Evolutionary conservation across 2,329 filamentous ascomycete species (phyloP), one percentile per base, ranked within the genome.

Genomic region (Thielaviopsis populi): DNA sequence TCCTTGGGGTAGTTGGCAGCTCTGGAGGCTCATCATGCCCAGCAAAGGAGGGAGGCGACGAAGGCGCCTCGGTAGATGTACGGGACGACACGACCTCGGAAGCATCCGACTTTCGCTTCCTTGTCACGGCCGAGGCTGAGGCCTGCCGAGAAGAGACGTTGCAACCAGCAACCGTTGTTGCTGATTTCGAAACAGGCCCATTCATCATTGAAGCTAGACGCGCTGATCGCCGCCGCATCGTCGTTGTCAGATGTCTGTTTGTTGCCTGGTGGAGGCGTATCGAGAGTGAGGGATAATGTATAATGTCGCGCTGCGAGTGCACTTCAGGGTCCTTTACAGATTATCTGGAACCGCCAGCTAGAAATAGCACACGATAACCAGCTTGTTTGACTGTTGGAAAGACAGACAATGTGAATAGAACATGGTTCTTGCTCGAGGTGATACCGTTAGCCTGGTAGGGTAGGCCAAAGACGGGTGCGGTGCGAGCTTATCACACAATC

Each of bases 1-100:
- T 71, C 33, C 19, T 53, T 37, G 46, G 61, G n/a, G 61, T 62
- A 10, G 5, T n/a, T 15, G 61, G 61, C 6, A 46, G 61, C 30
- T 40, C 43, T 8, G 61, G 61, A 53, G 61, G 58, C 19, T 41
- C 37, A 10, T 41, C 58, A 15, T 41, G 19, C 19, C 43, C 37
- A 24, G 17, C 22, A 54, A 58, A 41, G 10, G 54, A 33, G 5
- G 54, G 62, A 48, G 62, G 40, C 8, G 42, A 24, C 4, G 42
- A 42, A 17, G 40, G 41, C 6, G 22, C 30, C 17, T 19, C 41
- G 19, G 62, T 56, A 56, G 53, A 56, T 56, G 42, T 50, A 13
- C 37, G 37, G 17, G 40, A 22, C 10, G 24, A 10, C 13, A 48
- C 17, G 13, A n/a, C 42, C 24, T 48, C 24, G 24, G 59, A 33